Conservation (phyloP, 2,329 filamentous ascomycete genomes). For the Byssothecium circinans region DNA sequence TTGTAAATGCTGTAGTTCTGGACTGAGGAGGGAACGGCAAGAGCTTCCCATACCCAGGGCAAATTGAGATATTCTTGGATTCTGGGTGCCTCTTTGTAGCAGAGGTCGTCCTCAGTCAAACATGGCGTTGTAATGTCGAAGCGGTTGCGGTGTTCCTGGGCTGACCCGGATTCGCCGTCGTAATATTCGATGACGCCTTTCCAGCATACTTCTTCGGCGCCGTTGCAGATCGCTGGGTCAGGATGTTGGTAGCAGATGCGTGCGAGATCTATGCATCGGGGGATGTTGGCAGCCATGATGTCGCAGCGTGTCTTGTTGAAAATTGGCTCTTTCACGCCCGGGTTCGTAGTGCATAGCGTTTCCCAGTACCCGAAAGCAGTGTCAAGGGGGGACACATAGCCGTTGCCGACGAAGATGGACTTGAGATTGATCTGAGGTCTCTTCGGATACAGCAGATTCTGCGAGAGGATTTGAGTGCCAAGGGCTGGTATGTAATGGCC, state of each 20-base stretch:
- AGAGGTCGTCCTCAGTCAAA: conserved; percentile 40
- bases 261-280: conserved; percentile 49
- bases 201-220: conserved; percentile 43
- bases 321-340: conserved; percentile 46
- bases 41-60: conserved; percentile 34
- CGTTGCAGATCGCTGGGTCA: conserved; percentile 47
- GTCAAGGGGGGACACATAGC: conserved; percentile 48
- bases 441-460: conserved; percentile 48
- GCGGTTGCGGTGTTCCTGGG: conserved; percentile 43
- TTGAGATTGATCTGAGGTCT: conserved; percentile 47
- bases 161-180: conserved; percentile 44
- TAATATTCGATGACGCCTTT: conserved; percentile 46
- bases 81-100: conserved; percentile 38
- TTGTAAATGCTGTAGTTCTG: conserved; percentile 36
- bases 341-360: conserved; percentile 51
- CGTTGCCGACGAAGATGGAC: conserved; percentile 53
- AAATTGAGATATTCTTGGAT: conserved; percentile 41
- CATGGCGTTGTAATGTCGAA: conserved; percentile 50
- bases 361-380: conserved; percentile 51
- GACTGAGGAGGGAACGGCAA: conserved; percentile 37
- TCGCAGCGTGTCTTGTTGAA: conserved; percentile 53
- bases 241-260: conserved; percentile 46
- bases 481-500: conserved; percentile 54
- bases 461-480: conserved; percentile 48
- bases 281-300: conserved; percentile 50